Percentiles rank a stretch among this genome's conserved stretches.
These are phyloP conservation scores for Hanseniaspora sp. DNA, from an alignment of 1,139 yeast genomes.

Conservation along the genomic window DNA sequence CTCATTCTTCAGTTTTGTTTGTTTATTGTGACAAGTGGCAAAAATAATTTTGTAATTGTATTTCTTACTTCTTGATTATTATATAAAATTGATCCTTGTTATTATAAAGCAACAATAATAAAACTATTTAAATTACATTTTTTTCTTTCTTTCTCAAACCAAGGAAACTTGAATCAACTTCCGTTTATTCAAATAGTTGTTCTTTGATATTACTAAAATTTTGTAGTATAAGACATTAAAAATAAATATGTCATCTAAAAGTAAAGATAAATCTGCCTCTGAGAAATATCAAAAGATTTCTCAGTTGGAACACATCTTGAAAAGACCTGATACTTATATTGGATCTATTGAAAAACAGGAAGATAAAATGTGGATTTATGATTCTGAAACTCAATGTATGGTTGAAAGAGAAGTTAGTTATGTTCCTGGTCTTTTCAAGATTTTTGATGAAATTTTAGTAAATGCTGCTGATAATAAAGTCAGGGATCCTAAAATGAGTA, in stretches of 20 bases:
- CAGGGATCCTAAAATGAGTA: constrained; percentile 83
- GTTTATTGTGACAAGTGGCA: too few relatives aligned
- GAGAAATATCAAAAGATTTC: constrained; percentile 87
- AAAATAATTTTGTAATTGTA: too few relatives aligned
- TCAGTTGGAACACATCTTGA: constrained; percentile 88
- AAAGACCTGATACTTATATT: constrained; percentile 95
- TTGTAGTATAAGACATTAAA: not conserved
- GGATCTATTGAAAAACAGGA: constrained; percentile 84
- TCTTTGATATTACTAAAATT: too few relatives aligned
- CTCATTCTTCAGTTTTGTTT: too few relatives aligned
- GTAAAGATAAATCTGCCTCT: constrained; percentile 42
- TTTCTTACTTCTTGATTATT: too few relatives aligned
- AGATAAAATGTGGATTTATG: constrained; percentile 77
- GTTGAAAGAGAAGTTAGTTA: constrained; percentile 56
- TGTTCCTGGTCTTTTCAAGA: constrained; percentile 93
- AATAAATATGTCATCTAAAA: not conserved
- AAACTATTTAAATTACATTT: too few relatives aligned
- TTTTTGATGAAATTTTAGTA: constrained; percentile 92
- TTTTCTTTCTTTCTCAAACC: too few relatives aligned
- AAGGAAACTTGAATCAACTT: too few relatives aligned
- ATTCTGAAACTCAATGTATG: constrained; percentile 62
- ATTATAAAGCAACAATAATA: too few relatives aligned
- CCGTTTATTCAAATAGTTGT: too few relatives aligned
- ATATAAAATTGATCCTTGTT: too few relatives aligned
- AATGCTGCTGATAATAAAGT: constrained; percentile 98